phyloP scores from a whole-genome alignment of 1,284 basidiomycete genomes.

The Puccinia horiana region DNA sequence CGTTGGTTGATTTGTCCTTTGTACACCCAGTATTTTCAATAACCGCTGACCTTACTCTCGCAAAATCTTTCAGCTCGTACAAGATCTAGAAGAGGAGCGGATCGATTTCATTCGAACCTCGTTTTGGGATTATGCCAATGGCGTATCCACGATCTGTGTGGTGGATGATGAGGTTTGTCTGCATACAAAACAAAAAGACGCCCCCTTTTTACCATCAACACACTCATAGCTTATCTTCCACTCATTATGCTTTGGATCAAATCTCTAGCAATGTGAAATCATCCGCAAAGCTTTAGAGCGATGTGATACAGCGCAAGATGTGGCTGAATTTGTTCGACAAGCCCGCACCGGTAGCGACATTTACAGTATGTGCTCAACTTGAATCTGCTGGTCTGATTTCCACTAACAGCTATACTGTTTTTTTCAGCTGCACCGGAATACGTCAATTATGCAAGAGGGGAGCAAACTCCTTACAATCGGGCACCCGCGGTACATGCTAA shows the following conservation, averaged over 20 bases:
- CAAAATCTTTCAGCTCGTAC: slow-evolving; percentile 66
- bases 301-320: slow-evolving; percentile 54
- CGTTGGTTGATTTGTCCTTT: slow-evolving; percentile 55
- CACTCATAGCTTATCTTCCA: not conserved
- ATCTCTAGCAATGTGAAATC: slow-evolving; percentile 79
- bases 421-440: slow-evolving; percentile 41
- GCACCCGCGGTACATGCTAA: slow-evolving; percentile 34
- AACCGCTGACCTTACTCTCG: not conserved
- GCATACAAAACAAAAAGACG: no score
- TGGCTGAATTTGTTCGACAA: slow-evolving; percentile 54
- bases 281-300: slow-evolving; percentile 67
- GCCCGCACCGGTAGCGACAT: slow-evolving; percentile 66
- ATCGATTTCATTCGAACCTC: slow-evolving; percentile 92
- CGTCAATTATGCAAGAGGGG: slow-evolving; percentile 44
- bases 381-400: not conserved
- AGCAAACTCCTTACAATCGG: slow-evolving; percentile 41
- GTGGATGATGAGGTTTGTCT: slow-evolving; percentile 84
- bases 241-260: slow-evolving; percentile 15
- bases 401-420: not conserved
- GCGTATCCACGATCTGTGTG: slow-evolving; percentile 91
- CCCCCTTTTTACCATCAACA: not conserved
- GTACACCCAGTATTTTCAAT: not conserved
- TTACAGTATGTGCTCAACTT: slow-evolving; percentile 15
- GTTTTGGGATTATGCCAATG: slow-evolving; percentile 94
- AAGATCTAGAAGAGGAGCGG: slow-evolving; percentile 93